These are phyloP conservation scores for Leonotis leonurus DNA, from an alignment of 257 asterid species.

Conservation along the genomic window DNA sequence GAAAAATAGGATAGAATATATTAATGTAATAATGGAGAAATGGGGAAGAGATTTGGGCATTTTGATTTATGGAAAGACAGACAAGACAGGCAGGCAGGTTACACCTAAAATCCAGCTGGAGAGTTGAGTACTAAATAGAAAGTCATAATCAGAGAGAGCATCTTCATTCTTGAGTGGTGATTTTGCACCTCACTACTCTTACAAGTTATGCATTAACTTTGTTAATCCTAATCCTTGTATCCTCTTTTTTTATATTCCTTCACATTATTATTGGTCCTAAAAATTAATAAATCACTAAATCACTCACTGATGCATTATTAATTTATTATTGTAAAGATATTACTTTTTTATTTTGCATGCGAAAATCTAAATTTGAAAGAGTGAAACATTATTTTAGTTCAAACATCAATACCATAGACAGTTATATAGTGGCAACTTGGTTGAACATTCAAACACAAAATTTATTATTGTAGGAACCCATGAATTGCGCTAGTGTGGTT, in stretches of 20 bases:
- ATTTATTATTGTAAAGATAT: too few relatives aligned
- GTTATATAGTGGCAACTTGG: not conserved
- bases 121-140: not conserved
- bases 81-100: constrained; percentile 3
- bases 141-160: too few relatives aligned
- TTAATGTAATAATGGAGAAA: not conserved
- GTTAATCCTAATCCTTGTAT: too few relatives aligned
- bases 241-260: too few relatives aligned
- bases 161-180: too few relatives aligned
- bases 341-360: too few relatives aligned
- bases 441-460: not conserved
- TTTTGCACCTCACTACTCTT: too few relatives aligned
- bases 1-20: not conserved
- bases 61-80: constrained; percentile 12
- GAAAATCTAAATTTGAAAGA: not conserved
- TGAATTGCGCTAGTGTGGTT: not conserved
- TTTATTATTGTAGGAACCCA: not conserved
- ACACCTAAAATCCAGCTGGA: constrained; percentile 27
- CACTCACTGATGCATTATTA: too few relatives aligned
- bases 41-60: not conserved
- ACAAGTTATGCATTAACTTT: too few relatives aligned
- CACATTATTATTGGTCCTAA: too few relatives aligned
- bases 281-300: too few relatives aligned
- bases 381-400: not conserved
- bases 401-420: not conserved